Conservation (phyloP, 768 basidiomycete genomes). For the Boletus rubescentipes region DNA sequence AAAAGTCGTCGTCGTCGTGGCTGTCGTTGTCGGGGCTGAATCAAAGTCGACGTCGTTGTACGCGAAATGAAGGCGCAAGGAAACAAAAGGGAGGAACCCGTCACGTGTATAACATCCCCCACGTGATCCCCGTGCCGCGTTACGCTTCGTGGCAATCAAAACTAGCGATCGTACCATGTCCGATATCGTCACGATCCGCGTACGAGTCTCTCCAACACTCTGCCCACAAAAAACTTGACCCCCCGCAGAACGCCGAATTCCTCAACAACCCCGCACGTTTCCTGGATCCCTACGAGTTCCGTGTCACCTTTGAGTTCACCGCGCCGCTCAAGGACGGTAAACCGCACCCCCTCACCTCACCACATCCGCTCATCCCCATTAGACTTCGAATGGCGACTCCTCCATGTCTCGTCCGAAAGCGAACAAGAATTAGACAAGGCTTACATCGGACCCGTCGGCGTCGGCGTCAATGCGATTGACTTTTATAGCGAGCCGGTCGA, state of each 20-base stretch:
- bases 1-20: conserved; percentile 8
- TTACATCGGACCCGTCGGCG: conserved; percentile 94
- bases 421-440: conserved; percentile 99
- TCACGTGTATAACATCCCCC: neutral
- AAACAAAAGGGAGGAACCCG: conserved; percentile 13
- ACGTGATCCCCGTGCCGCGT: neutral
- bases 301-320: conserved; percentile 97
- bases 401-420: conserved; percentile 92
- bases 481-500: conserved; percentile 88
- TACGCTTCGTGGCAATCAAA: neutral
- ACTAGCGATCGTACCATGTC: conserved; percentile 45
- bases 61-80: conserved; percentile 18
- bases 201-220: conserved; percentile 33
- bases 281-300: conserved; percentile 86
- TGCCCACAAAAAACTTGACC: neutral
- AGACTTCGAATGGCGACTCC: conserved; percentile 99
- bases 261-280: conserved; percentile 93
- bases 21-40: conserved; percentile 11
- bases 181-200: conserved; percentile 68
- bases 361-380: neutral
- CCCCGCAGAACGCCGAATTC: conserved; percentile 76
- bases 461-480: conserved; percentile 95
- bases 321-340: conserved; percentile 86
- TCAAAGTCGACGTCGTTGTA: conserved; percentile 11
- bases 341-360: neutral